Base-by-base conservation (phyloP, 768 basidiomycete species). In the Cystofilobasidium macerans region DNA sequence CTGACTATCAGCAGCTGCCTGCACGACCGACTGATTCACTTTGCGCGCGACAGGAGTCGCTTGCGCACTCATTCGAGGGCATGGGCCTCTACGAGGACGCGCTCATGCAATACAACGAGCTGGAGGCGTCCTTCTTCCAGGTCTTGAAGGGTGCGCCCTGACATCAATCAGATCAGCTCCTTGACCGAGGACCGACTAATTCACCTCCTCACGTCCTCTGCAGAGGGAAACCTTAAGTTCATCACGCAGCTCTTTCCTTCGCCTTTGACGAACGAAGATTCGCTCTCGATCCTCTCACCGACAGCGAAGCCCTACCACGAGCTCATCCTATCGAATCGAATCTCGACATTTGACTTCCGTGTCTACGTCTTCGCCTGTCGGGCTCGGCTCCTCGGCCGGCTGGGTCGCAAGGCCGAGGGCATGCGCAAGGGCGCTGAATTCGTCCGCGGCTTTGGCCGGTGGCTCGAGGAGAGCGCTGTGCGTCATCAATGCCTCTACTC, bases 291-390 rank as follows among this genome's bases (percentile, higher is more conserved):
- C 45, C 80, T 97, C n/a, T 86, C 87, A 11, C 78, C 83, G 6
- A 79, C 80, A 38, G 85, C 84, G 77, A 97, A 95, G 72, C 84
- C 87, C 1, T 97, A 95, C 72, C 83, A 88, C 20, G 88, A 93
- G 64, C 80, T 94, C 54, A 90, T 97, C 66, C 82, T 92, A 28
- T 83, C 86, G 30, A 95, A 94, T 76, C 82, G 85, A 7, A 93
- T 99, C 70, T 87, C 90, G 5, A 82, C 94, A 12, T 94, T 98
- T 73, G 95, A 98, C 78, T 87, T 97, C 71, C 83, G 93, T 57
- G 82, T 85, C 71, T 99, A 95, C 74, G 80, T 98, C 24, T 85
- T 97, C 59, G 85, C 89, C 30, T 81, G 89, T 22, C 92, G 95
- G 75, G 89, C 89, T 62, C 78, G 79, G 56, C 78, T 97, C 36